Evolutionary conservation across 2,329 filamentous ascomycete genomes (phyloP).

Genomic region (Talaromyces sp.): DNA sequence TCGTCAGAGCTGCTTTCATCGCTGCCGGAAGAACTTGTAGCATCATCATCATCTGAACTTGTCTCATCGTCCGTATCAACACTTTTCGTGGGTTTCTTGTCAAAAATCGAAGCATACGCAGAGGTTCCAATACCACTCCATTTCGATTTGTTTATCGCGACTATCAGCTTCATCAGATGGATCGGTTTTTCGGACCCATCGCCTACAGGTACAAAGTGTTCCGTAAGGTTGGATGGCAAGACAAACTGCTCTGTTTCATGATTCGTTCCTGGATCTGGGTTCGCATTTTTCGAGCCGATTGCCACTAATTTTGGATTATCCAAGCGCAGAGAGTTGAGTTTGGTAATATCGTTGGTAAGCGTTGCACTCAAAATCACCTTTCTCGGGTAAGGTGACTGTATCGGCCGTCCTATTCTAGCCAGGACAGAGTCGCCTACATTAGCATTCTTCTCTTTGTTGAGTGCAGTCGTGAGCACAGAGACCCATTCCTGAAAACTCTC

Average conservation of each 20-base stretch:
- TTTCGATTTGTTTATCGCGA: slow-evolving; percentile 33
- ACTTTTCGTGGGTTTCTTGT: background rate
- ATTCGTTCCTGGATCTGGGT: slow-evolving; percentile 21
- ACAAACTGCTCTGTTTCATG: slow-evolving; percentile 45
- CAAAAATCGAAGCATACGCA: slow-evolving; percentile 1
- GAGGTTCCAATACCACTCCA: slow-evolving; percentile 15
- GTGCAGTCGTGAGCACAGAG: slow-evolving; percentile 60
- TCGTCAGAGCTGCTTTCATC: slow-evolving; percentile 9
- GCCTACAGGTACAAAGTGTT: slow-evolving; percentile 65
- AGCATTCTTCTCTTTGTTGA: slow-evolving; percentile 56
- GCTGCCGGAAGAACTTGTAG: slow-evolving; percentile 39
- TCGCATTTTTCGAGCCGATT: slow-evolving; percentile 54
- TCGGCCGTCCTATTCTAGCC: slow-evolving; percentile 36
- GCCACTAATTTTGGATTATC: slow-evolving; percentile 71
- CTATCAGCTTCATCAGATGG: slow-evolving; percentile 75
- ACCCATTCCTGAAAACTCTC: slow-evolving; percentile 94
- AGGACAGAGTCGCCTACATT: slow-evolving; percentile 38
- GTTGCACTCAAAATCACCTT: slow-evolving; percentile 91
- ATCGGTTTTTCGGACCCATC: slow-evolving; percentile 74
- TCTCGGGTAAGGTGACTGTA: slow-evolving; percentile 51
- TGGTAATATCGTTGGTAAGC: slow-evolving; percentile 80
- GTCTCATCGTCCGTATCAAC: slow-evolving; percentile 1
- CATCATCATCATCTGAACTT: slow-evolving; percentile 21
- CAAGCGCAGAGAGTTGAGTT: slow-evolving; percentile 70
- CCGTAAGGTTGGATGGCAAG: slow-evolving; percentile 62